Conservation (phyloP, 2,329 filamentous ascomycete species). For the Cladophialophora carrionii region DNA sequence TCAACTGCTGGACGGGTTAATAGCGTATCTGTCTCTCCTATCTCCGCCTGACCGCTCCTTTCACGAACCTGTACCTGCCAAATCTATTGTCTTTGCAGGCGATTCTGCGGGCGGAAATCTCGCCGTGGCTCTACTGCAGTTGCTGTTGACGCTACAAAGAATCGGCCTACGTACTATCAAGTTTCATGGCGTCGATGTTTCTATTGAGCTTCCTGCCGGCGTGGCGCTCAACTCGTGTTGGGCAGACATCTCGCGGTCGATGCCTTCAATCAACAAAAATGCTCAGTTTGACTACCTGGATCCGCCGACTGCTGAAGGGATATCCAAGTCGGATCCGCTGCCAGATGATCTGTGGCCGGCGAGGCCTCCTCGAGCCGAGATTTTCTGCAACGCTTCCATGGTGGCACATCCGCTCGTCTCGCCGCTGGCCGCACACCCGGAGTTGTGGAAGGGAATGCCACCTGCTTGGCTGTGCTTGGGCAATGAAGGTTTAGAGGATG, state of each 20-base stretch:
- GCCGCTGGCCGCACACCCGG: constrained; percentile 44
- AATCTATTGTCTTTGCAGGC: constrained; percentile 52
- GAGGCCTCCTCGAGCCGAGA: constrained; percentile 48
- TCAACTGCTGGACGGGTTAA: constrained; percentile 52
- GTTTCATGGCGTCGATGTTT: constrained; percentile 48
- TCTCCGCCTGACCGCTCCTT: constrained; percentile 49
- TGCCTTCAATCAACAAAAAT: constrained; percentile 48
- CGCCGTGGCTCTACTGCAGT: constrained; percentile 47
- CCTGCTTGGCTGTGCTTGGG: constrained; percentile 49
- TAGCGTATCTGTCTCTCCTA: constrained; percentile 53
- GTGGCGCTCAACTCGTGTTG: constrained; percentile 48
- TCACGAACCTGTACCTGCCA: constrained; percentile 49
- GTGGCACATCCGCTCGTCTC: constrained; percentile 49
- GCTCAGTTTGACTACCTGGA: constrained; percentile 48
- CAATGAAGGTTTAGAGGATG: constrained; percentile 50
- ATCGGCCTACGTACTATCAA: constrained; percentile 41
- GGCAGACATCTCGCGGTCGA: constrained; percentile 49
- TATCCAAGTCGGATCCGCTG: constrained; percentile 38
- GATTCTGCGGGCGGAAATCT: constrained; percentile 54
- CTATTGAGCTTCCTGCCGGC: constrained; percentile 49
- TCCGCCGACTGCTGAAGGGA: constrained; percentile 35
- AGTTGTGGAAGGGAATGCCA: constrained; percentile 48
- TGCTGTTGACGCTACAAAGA: constrained; percentile 48
- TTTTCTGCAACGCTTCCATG: constrained; percentile 47
- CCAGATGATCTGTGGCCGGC: constrained; percentile 48